A percentile compares a stretch with the other conserved stretches of the same genome.
Evolutionary conservation across 2,329 filamentous ascomycete species (phyloP).

Genomic region (Aspergillus ochraceus): DNA sequence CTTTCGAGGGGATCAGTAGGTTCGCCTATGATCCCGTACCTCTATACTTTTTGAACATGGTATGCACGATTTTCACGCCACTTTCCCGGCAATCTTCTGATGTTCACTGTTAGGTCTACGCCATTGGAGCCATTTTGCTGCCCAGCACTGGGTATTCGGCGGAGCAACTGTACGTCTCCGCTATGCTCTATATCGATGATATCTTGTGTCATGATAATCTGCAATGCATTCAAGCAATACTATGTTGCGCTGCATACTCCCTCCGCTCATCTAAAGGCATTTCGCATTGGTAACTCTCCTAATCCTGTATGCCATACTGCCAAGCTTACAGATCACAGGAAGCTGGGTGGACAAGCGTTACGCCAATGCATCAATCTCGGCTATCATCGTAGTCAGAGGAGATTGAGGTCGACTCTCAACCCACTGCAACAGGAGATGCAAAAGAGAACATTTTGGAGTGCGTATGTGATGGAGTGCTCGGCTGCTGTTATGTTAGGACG

Average conservation of each 20-base stretch:
- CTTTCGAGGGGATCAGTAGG: no score
- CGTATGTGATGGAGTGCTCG: conserved; percentile 25
- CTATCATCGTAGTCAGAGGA: conserved; percentile 27
- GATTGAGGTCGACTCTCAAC: neutral
- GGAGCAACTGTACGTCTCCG: neutral
- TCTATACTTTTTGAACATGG: no score
- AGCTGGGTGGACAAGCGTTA: conserved; percentile 31
- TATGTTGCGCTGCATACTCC: neutral
- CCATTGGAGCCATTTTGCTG: no score
- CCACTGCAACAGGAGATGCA: conserved; percentile 23
- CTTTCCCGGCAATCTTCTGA: no score
- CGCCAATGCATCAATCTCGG: conserved; percentile 36
- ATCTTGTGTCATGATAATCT: neutral
- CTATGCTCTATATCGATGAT: conserved; percentile 23
- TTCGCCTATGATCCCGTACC: no score
- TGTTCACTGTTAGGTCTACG: no score
- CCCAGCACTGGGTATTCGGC: no score
- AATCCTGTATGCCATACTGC: no score
- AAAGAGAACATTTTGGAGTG: conserved; percentile 30
- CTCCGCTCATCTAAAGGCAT: conserved; percentile 19
- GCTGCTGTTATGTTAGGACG: conserved; percentile 26
- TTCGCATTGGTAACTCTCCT: conserved; percentile 24
- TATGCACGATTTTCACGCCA: no score
- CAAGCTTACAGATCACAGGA: conserved; percentile 17
- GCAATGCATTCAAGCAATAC: neutral